phyloP scores from a whole-genome alignment of 768 basidiomycete species.

The Gelatoporia subvermispora region DNA sequence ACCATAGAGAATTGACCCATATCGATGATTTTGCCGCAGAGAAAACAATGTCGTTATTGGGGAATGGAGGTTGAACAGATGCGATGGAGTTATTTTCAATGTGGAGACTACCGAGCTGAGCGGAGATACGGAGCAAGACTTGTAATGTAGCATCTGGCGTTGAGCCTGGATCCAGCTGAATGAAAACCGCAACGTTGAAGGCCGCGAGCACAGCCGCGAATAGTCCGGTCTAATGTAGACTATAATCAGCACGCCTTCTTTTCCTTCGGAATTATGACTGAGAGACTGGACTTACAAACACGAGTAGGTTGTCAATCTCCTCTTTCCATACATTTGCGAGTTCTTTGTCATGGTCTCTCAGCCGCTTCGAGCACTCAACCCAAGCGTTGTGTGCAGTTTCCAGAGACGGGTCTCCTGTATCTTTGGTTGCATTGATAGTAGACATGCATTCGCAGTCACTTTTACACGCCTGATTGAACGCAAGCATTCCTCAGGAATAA shows the following conservation, averaged over 20 bases:
- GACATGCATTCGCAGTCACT: too few relatives aligned
- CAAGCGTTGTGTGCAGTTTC: too few relatives aligned
- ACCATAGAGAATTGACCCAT: conserved; percentile 11
- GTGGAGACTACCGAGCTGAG: not conserved
- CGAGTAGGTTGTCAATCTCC: conserved; percentile 18
- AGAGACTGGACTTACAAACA: conserved; percentile 23
- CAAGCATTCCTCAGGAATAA: too few relatives aligned
- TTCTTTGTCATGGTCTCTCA: not conserved
- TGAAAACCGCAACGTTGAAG: conserved; percentile 17
- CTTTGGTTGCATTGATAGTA: too few relatives aligned
- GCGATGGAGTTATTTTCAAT: too few relatives aligned
- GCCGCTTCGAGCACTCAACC: too few relatives aligned
- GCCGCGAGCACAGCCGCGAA: conserved; percentile 20
- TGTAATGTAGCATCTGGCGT: not conserved
- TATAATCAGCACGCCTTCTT: too few relatives aligned
- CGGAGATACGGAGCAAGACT: conserved; percentile 1
- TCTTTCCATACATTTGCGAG: conserved; percentile 16
- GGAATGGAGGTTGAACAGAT: not conserved
- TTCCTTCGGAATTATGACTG: too few relatives aligned
- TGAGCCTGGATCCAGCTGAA: conserved; percentile 4
- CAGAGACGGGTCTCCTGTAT: too few relatives aligned
- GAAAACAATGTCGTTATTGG: not conserved
- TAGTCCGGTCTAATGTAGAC: conserved; percentile 9
- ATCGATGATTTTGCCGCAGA: not conserved
- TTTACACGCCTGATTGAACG: too few relatives aligned